Conservation (phyloP, 768 basidiomycete genomes). For the Lactarius quietus region DNA sequence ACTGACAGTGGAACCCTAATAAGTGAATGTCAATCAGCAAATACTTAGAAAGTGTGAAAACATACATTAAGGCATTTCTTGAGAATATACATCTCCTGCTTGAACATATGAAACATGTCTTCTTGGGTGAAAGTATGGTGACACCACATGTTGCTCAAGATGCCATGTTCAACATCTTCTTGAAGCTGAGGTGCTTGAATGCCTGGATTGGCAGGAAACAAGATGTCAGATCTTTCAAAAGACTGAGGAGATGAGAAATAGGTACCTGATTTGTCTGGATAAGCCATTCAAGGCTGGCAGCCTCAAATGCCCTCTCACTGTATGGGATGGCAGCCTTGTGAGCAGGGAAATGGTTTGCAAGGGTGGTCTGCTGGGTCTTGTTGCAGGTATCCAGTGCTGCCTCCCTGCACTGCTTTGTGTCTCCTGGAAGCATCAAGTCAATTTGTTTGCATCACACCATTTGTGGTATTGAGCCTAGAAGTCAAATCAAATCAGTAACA, state of each 20-base stretch:
- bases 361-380: too few relatives aligned
- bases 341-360: too few relatives aligned
- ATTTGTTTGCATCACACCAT: too few relatives aligned
- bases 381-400: too few relatives aligned
- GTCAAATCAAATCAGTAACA: too few relatives aligned
- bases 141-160: constrained; percentile 36
- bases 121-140: constrained; percentile 34
- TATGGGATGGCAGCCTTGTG: not conserved
- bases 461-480: too few relatives aligned
- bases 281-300: not conserved
- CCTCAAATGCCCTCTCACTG: not conserved
- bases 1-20: constrained; percentile 21
- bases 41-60: not conserved
- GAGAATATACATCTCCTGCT: constrained; percentile 16
- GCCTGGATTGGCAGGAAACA: not conserved
- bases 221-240: not conserved
- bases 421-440: too few relatives aligned
- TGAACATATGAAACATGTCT: constrained; percentile 32
- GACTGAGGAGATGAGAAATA: not conserved
- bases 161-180: not conserved
- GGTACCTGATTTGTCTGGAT: not conserved
- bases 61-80: constrained; percentile 27
- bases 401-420: too few relatives aligned
- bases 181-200: not conserved
- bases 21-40: not conserved